These are phyloP conservation scores for Porcisia deanei DNA, from an alignment of 208 protist genomes.

Conservation along the genomic window DNA sequence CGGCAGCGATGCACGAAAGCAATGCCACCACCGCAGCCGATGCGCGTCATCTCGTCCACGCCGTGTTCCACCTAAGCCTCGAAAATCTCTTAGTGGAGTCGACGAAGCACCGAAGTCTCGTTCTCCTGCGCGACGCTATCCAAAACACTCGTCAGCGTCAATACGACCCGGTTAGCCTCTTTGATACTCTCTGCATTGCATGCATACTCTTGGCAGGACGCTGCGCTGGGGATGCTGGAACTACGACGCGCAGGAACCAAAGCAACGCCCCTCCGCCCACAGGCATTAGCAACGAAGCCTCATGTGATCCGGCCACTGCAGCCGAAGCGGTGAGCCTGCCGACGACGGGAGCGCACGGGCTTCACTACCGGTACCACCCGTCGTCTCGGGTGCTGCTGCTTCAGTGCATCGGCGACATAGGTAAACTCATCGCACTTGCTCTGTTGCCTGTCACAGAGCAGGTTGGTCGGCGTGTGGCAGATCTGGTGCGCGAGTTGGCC, in stretches of 20 bases:
- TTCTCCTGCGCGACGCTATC: conserved; percentile 53
- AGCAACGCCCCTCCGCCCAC: neutral
- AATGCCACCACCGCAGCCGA: conserved; percentile 7
- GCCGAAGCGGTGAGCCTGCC: neutral
- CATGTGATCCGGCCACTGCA: neutral
- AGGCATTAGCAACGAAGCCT: neutral
- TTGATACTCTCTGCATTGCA: conserved; percentile 61
- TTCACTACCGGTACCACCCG: conserved; percentile 31
- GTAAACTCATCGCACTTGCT: conserved; percentile 66
- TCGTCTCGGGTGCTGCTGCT: conserved; percentile 43
- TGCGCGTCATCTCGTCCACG: conserved; percentile 22
- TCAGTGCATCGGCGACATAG: conserved; percentile 66
- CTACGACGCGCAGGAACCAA: neutral
- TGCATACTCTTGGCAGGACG: conserved; percentile 39
- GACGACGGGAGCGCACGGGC: neutral
- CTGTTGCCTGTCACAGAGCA: conserved; percentile 52
- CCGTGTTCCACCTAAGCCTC: conserved; percentile 53
- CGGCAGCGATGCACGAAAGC: neutral
- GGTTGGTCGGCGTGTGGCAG: conserved; percentile 46
- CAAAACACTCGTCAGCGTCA: conserved; percentile 45
- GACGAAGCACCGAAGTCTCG: conserved; percentile 47
- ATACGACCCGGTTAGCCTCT: conserved; percentile 45
- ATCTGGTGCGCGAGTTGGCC: conserved; percentile 48
- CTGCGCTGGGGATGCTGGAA: neutral
- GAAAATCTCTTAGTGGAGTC: conserved; percentile 54